A percentile compares a stretch with the other conserved stretches of the same genome.
Evolutionary conservation across 371 early-diverging fungal species (phyloP).

Genomic region (Dichotomocladium elegans): DNA sequence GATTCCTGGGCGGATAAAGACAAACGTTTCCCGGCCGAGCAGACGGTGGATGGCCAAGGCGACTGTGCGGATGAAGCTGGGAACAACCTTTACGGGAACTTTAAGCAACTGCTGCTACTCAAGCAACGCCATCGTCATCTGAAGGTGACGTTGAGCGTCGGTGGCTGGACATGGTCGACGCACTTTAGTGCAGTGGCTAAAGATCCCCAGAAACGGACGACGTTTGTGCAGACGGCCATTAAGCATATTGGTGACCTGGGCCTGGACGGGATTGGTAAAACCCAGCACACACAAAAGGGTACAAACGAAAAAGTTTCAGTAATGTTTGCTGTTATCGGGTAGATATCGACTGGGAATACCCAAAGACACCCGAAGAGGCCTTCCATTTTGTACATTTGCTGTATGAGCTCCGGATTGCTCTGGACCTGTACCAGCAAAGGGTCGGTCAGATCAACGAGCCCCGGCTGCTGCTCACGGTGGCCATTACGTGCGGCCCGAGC

Average conservation of each 20-base stretch:
- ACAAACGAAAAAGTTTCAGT: constrained; percentile 9
- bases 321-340: constrained; percentile 4
- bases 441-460: constrained; percentile 37
- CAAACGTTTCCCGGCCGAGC: constrained; percentile 40
- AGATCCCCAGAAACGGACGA: constrained; percentile 46
- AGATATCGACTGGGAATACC: constrained; percentile 89
- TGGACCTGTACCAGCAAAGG: constrained; percentile 52
- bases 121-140: constrained; percentile 66
- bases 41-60: constrained; percentile 45
- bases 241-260: constrained; percentile 56
- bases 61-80: constrained; percentile 61
- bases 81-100: constrained; percentile 73
- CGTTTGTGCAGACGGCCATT: constrained; percentile 61
- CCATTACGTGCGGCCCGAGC: constrained; percentile 64
- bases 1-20: constrained; percentile 46
- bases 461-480: constrained; percentile 58
- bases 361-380: constrained; percentile 67
- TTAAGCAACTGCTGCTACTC: constrained; percentile 73
- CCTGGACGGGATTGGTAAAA: constrained; percentile 52
- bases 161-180: constrained; percentile 88
- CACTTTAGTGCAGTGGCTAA: constrained; percentile 76
- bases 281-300: neutral
- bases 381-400: constrained; percentile 76
- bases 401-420: constrained; percentile 58
- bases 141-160: constrained; percentile 75